Base-by-base conservation (phyloP, 208 protist genomes). In the Wallacemonas sp. region DNA sequence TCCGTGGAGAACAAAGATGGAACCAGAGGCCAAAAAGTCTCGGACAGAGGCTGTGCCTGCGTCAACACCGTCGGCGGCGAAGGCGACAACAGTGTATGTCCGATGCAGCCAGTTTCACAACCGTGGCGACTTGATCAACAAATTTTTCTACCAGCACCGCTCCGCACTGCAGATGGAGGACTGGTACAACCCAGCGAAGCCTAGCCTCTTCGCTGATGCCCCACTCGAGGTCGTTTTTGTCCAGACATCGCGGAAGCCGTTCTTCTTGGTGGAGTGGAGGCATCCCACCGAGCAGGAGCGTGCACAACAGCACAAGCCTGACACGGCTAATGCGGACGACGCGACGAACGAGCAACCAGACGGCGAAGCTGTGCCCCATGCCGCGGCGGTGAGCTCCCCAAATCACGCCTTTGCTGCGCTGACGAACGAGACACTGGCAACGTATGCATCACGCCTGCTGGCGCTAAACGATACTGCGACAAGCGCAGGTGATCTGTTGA, bases 251-350 rank as follows among this genome's bases (percentile, higher is more conserved):
- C 53, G 81, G 13, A 88, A 83, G 50, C 89, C 89, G 15, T 95
- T 85, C 62, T 95, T 93, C 62, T 73, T 95, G 54, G 50, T 95
- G 19, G 85, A 95, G 66, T 92, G 70, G 60, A 76, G 83, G 37
- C 77, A 79, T 46, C 83, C 79, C 1, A 79, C 75, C 2, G 10
- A 24, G 4, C 68, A 81, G 29, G 77, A 90, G 33, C 30, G 26
- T 9, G 50, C 30, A 6, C 30, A 60, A 6, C 30, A 60, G 42
- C 45, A 66, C n/a, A 68, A 59, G 32, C 63, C 71, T 33, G 63
- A 77, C 13, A 46, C 42, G 1, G 32, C 24, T 8, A 24, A 21
- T 29, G 53, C 58, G 13, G 59, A 63, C 48, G 13, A 15, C 10
- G 12, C n/a, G 13, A 46, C 63, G 4, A 36, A 1, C 13, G 63